Evolutionary conservation across 169 alveolate genomes (phyloP), one percentile per base, ranked within the genome.

Genomic region (Plasmodium ovale): DNA sequence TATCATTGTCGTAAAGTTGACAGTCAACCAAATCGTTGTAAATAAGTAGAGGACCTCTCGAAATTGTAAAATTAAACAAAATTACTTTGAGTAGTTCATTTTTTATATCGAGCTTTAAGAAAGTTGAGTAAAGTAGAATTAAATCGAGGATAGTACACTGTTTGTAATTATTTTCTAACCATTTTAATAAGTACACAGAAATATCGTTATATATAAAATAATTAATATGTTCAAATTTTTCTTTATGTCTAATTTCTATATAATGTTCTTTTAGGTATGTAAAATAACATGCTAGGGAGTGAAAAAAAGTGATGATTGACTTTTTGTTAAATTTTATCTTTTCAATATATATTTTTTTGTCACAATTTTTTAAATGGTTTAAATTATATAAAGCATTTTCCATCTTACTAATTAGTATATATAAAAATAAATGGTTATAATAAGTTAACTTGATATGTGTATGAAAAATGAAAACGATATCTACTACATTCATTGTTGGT

Each of bases 361-460:
- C 29, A 19, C 5, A 21, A 5, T 54, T 39, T 19, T 73, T 49
- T 59, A 19, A 7, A 16, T 31, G 3, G 21, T 31, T 29, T 39
- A 65, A 19, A 12, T 33, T 35, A 14, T 21, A n/a, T 29, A 79
- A 39, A 51, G 39, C 19, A 51, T 33, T 19, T 42, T 79, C 42
- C 33, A 65, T 21, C 37, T 37, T 60, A 31, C 58, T 68, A 12
- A 79, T 56, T 56, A 79, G 35, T n/a, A 79, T 79, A 37, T 14
- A 79, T 65, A 79, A 65, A 51, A 79, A 79, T 7, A 79, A 25
- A 79, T 64, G 79, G 21, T 79, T 79, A 27, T 79, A 79, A 25
- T 79, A 79, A 51, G 62, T 79, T 54, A 29, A 25, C 27, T 79
- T 79, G 19, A 64, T 79, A 31, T 79, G 89, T n/a, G 44, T 79